A percentile compares a stretch with the other conserved stretches of the same genome.
Evolutionary conservation across 352 stramenopile genomes (phyloP).

Genomic region (Phytophthora citricola): DNA sequence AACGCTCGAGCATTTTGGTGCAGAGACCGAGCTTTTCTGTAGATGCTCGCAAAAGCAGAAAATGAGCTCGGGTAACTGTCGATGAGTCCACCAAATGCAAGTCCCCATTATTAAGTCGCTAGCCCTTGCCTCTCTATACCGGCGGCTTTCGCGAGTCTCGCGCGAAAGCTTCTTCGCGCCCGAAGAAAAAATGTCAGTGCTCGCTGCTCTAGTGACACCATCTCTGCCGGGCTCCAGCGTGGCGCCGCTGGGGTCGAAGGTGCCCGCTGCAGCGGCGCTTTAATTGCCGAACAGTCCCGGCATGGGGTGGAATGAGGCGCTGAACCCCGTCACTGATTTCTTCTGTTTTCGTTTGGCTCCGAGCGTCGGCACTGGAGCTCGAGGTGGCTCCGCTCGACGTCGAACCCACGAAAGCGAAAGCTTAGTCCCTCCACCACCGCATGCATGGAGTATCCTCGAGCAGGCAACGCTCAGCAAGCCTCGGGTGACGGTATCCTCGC

Average conservation of each 20-base stretch:
- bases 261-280: background rate
- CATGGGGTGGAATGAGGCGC: background rate
- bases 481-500: conserved; percentile 1
- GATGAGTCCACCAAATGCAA: conserved; percentile 19
- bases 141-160: conserved; percentile 7
- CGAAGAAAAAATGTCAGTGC: conserved; percentile 17
- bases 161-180: conserved; percentile 18
- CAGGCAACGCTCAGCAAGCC: background rate
- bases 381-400: conserved; percentile 9
- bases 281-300: conserved; percentile 18
- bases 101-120: conserved; percentile 13
- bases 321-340: conserved; percentile 31
- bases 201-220: background rate
- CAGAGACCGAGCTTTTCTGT: conserved; percentile 33
- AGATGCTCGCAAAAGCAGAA: conserved; percentile 28
- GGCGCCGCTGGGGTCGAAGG: background rate
- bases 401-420: background rate
- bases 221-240: conserved; percentile 19
- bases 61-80: conserved; percentile 26
- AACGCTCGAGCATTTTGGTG: conserved; percentile 42
- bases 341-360: conserved; percentile 33
- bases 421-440: background rate
- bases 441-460: background rate
- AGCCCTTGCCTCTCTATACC: conserved; percentile 25
- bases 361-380: background rate